Evolutionary conservation across 148 eudicot genomes (phyloP).

Genomic region (Suaeda aralocaspica): DNA sequence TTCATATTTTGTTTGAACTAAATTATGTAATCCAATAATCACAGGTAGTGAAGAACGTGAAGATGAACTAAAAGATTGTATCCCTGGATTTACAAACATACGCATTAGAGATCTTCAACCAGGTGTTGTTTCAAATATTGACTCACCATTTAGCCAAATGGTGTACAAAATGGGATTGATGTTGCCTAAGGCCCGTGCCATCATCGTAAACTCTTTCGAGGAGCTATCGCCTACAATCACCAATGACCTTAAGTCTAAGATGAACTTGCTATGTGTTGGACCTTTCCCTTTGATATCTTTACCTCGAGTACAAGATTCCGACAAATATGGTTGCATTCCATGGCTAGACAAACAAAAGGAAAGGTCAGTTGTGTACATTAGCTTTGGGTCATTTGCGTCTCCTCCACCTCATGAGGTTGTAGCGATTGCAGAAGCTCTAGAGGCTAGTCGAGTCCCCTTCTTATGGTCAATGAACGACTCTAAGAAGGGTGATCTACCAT

Average conservation of each 20-base stretch:
- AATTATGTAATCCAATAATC: too few relatives aligned
- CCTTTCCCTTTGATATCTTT: conserved; percentile 45
- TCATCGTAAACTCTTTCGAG: conserved; percentile 47
- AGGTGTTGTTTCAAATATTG: conserved; percentile 32
- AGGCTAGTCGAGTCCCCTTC: conserved; percentile 38
- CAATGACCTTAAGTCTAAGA: conserved; percentile 38
- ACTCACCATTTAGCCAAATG: conserved; percentile 47
- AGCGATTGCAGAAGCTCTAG: conserved; percentile 53
- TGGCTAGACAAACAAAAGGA: conserved; percentile 46
- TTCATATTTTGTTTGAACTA: too few relatives aligned
- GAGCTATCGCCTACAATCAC: conserved; percentile 36
- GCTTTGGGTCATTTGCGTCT: conserved; percentile 48
- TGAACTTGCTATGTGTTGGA: conserved; percentile 44
- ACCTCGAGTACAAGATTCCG: conserved; percentile 12
- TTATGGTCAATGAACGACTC: conserved; percentile 56
- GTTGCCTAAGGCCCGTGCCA: conserved; percentile 38
- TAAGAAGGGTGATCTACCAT: conserved; percentile 28
- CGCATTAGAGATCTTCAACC: conserved; percentile 40
- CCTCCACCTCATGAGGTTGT: conserved; percentile 40
- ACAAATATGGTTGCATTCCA: conserved; percentile 38
- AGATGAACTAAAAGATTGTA: conserved; percentile 27
- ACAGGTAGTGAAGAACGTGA: conserved; percentile 29
- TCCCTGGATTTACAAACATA: conserved; percentile 47
- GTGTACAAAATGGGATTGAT: conserved; percentile 44
- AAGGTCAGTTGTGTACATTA: conserved; percentile 44